Evolutionary conservation across 768 basidiomycete genomes (phyloP), one percentile per base, ranked within the genome.

Genomic region (Mycena rosella): DNA sequence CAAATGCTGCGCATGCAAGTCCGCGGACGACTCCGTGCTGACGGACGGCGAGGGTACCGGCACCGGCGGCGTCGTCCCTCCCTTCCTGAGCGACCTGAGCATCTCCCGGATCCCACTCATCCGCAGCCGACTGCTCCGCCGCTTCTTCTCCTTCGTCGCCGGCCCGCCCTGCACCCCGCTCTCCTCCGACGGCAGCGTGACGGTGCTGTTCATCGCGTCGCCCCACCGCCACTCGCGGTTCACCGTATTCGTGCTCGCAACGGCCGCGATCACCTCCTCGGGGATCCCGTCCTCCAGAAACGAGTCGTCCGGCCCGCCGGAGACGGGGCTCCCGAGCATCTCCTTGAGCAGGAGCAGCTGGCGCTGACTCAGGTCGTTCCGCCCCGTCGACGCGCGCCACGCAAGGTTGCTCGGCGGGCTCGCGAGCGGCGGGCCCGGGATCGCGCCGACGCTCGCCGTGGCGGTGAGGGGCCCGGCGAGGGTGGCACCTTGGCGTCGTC

Each of bases 321-420:
- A 51, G 27, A 27, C 32, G 6, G 65, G 60, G 26, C 79, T 82
- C 57, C 80, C 82, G 66, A 97, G 84, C 89, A 97, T 96, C 70
- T 94, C 93, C 32, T 89, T 86, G 29, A 96, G 82, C 15, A 97
- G 82, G 30, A 87, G 82, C 1, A 96, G 83, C 76, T 97, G 95
- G 9, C 95, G 86, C 65, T 91, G 89, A 68, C 89, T 94, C 58
- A 96, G 86, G 74, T 96, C 95, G 70, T 94, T 90, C 52, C 93
- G 84, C 3, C 94, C 94, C 0, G 92, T 92, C 8, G 94, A 93
- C 0, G 92, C 92, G 2, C 91, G 83, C 94, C 94, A 96, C n/a
- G 85, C 79, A 67, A 64, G 78, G 20, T 58, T 75, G 34, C 76
- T 72, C 8, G 83, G 80, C 0, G 84, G 81, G 38, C 80, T 83